A percentile compares a stretch with the other conserved stretches of the same genome.
phyloP scores from a whole-genome alignment of 176 grass and related monocot species.

The Ananas comosus region DNA sequence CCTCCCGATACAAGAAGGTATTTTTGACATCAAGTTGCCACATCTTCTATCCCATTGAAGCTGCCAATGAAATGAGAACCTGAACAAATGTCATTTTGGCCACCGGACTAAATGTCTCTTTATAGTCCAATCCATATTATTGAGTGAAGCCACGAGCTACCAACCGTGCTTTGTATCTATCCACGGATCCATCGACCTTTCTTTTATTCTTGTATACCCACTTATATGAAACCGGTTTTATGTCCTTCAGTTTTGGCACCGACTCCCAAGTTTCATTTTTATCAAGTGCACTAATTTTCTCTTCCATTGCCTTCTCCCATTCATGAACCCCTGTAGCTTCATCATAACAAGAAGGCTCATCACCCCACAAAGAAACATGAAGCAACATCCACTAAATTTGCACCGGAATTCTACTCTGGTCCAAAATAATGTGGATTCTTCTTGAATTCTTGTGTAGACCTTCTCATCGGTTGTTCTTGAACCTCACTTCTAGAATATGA shows the following conservation, averaged over 20 bases:
- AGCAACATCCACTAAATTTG: not conserved
- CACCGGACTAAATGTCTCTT: not conserved
- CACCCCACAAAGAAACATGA: not conserved
- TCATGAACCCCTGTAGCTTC: too few relatives aligned
- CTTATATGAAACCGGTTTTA: not conserved
- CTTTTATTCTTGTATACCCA: not conserved
- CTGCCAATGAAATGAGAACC: not conserved
- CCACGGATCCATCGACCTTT: not conserved
- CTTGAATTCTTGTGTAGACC: not conserved
- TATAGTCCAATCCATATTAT: not conserved
- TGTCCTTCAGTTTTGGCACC: not conserved
- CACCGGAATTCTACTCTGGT: not conserved
- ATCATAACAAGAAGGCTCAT: not conserved
- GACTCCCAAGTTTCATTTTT: too few relatives aligned
- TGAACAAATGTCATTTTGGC: not conserved
- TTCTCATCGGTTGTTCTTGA: not conserved
- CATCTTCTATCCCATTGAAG: not conserved
- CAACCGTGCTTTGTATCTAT: not conserved
- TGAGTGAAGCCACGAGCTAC: not conserved
- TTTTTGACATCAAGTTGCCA: conserved; percentile 8
- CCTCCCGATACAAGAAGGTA: not conserved
- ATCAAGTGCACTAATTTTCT: too few relatives aligned
- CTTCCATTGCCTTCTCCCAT: too few relatives aligned
- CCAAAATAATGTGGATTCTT: not conserved
- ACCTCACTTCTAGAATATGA: not conserved